Evolutionary conservation across 73 alveolate genomes (phyloP).

Genomic region (Paramecium octaurelia): DNA sequence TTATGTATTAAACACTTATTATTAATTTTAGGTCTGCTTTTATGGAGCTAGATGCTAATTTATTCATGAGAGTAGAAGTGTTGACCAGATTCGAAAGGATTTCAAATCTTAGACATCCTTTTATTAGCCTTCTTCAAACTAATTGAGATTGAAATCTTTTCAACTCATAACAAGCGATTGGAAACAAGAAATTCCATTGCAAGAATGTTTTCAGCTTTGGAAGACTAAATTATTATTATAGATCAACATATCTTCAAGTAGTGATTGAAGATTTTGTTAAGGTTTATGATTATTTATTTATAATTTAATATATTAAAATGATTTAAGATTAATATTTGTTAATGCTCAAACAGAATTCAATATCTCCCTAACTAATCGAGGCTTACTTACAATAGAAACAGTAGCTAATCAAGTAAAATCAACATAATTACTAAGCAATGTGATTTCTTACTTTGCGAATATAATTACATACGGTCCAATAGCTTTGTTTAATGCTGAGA

Average conservation of each 20-base stretch:
- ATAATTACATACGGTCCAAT: not conserved
- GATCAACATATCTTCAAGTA: not conserved
- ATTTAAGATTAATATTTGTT: not conserved
- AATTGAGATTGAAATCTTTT: not conserved
- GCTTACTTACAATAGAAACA: not conserved
- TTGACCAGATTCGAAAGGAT: conserved; percentile 67
- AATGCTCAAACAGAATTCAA: not conserved
- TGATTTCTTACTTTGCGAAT: not conserved
- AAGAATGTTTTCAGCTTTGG: not conserved
- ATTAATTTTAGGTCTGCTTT: conserved; percentile 73
- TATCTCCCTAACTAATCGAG: not conserved
- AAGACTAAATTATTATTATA: not conserved
- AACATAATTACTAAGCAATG: not conserved
- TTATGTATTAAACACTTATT: not conserved
- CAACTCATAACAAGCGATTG: not conserved
- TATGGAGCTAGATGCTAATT: conserved; percentile 92
- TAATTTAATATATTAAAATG: not conserved
- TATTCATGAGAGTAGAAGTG: conserved; percentile 85
- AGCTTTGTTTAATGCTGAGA: not conserved
- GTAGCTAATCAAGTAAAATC: not conserved
- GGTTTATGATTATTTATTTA: not conserved
- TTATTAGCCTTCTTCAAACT: not conserved
- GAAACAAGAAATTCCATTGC: not conserved
- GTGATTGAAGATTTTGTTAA: not conserved
- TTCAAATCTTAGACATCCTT: not conserved